Evolutionary conservation across 768 basidiomycete species (phyloP).

Genomic region (Boletus sp.): DNA sequence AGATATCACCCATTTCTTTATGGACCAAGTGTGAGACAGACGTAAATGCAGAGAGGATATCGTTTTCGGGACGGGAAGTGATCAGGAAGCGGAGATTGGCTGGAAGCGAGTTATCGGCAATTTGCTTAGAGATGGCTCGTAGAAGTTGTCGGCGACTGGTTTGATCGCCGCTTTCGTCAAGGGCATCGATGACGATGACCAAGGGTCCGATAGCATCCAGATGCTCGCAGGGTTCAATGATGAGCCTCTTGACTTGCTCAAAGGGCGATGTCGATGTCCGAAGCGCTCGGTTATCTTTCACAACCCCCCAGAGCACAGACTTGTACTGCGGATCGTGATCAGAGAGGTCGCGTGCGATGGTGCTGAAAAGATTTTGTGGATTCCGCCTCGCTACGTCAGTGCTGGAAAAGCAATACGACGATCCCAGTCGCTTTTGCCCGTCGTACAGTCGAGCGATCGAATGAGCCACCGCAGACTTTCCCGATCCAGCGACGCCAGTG

Average conservation of each 20-base stretch:
- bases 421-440: no score
- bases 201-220: background rate
- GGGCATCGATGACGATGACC: background rate
- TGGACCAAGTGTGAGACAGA: no score
- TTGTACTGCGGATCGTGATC: no score
- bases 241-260: background rate
- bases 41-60: background rate
- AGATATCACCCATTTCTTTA: background rate
- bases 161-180: background rate
- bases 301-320: no score
- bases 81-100: background rate
- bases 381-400: no score
- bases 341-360: no score
- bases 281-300: no score
- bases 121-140: background rate
- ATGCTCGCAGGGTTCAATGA: background rate
- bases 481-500: no score
- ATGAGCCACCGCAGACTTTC: no score
- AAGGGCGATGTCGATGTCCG: background rate
- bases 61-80: background rate
- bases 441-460: no score
- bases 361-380: no score
- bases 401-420: no score
- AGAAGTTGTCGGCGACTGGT: background rate
- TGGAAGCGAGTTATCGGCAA: background rate